Conservation (phyloP, 1,139 yeast genomes). For the Debaryomyces subglobosus region DNA sequence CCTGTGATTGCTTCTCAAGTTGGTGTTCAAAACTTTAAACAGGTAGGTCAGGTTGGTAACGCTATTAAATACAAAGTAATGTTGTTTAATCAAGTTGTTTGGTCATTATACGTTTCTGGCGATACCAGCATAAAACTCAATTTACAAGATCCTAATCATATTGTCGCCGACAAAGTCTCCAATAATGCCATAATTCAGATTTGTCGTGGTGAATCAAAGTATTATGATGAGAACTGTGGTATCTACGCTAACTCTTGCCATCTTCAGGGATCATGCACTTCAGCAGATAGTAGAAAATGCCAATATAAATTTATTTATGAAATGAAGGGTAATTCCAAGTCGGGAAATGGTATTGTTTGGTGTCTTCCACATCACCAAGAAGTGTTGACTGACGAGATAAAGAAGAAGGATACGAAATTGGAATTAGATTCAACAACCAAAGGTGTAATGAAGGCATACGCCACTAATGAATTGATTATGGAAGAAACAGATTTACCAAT, state of each 20-base stretch:
- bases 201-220: constrained; percentile 44
- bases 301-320: constrained; percentile 34
- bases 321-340: constrained; percentile 31
- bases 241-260: constrained; percentile 28
- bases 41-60: constrained; percentile 19
- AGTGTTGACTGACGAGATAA: constrained; percentile 32
- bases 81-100: constrained; percentile 44
- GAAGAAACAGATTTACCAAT: constrained; percentile 50
- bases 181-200: constrained; percentile 42
- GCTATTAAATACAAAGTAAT: constrained; percentile 34
- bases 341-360: constrained; percentile 43
- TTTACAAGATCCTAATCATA: constrained; percentile 54
- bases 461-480: constrained; percentile 53
- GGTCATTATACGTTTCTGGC: constrained; percentile 43
- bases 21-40: constrained; percentile 53
- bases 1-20: constrained; percentile 64
- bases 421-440: constrained; percentile 66
- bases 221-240: constrained; percentile 59
- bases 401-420: constrained; percentile 35
- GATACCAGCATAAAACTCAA: constrained; percentile 37
- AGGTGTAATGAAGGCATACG: constrained; percentile 65
- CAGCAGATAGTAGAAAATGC: constrained; percentile 27
- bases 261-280: constrained; percentile 22
- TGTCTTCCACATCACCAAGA: constrained; percentile 72
- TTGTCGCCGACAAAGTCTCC: constrained; percentile 43